phyloP scores from a whole-genome alignment of 352 stramenopile species.

The Phytophthora sp. region DNA sequence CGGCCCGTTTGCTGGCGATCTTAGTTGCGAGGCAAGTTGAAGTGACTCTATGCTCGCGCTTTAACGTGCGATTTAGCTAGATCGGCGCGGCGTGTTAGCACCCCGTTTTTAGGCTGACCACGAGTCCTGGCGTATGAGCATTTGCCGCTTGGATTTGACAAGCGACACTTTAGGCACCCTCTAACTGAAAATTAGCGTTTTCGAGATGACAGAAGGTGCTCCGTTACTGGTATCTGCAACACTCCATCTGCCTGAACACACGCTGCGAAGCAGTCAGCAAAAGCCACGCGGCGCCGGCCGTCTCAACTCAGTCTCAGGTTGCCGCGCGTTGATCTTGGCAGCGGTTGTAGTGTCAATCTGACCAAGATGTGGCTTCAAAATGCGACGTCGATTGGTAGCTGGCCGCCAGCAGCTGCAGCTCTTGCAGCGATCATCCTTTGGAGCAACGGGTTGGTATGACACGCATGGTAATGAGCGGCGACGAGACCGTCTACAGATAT shows the following conservation, averaged over 20 bases:
- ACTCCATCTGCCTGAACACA: slow-evolving; percentile 1
- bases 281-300: no score
- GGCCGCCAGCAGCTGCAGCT: no score
- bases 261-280: not conserved
- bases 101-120: not conserved
- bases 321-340: no score
- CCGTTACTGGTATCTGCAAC: not conserved
- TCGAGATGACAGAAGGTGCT: not conserved
- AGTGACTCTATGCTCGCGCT: not conserved
- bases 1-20: slow-evolving; percentile 10
- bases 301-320: no score
- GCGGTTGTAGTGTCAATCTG: no score
- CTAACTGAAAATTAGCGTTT: slow-evolving; percentile 1
- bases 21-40: slow-evolving; percentile 7
- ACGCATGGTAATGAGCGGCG: no score
- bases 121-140: slow-evolving; percentile 12
- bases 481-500: no score
- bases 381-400: no score
- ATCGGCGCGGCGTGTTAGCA: not conserved
- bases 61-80: not conserved
- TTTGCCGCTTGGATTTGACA: slow-evolving; percentile 10
- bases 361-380: no score
- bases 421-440: no score
- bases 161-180: slow-evolving; percentile 17
- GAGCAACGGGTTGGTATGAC: no score